Evolutionary conservation across 2,329 filamentous ascomycete species (phyloP).

Genomic region (Fusarium sacchari): DNA sequence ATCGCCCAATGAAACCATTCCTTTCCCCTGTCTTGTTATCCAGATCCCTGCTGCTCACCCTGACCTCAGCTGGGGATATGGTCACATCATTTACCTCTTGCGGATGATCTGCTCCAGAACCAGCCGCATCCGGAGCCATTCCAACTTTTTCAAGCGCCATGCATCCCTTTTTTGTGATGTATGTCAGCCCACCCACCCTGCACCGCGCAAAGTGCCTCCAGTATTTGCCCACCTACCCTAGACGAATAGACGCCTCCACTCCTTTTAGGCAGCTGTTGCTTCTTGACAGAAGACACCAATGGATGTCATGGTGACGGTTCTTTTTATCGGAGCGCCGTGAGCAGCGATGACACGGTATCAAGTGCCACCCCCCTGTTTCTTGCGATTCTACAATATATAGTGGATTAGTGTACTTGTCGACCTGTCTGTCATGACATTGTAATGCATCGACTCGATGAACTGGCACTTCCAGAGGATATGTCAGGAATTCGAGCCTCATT

Average conservation of each 20-base stretch:
- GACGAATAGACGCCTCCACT: neutral
- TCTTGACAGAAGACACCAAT: neutral
- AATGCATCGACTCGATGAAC: constrained; percentile 9
- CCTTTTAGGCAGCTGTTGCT: neutral
- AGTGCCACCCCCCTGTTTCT: constrained; percentile 8
- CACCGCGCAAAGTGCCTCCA: neutral
- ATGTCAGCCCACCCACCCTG: neutral
- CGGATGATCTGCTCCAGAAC: constrained; percentile 11
- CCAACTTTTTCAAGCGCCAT: neutral
- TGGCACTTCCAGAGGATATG: neutral
- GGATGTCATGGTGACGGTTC: neutral
- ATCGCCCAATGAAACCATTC: constrained; percentile 25
- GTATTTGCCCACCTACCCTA: neutral
- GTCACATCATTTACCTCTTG: constrained; percentile 30
- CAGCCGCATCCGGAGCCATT: neutral
- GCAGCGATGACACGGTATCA: neutral
- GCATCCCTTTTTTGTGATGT: neutral
- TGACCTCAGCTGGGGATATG: constrained; percentile 27
- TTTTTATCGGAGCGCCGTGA: neutral
- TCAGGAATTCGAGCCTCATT: neutral
- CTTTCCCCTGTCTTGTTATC: constrained; percentile 24
- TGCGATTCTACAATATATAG: constrained; percentile 6
- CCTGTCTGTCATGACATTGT: neutral
- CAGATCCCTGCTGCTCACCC: constrained; percentile 23
- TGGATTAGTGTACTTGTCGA: constrained; percentile 1